phyloP scores from a whole-genome alignment of 108 stramenopile species.

The Asterionellopsis glacialis region DNA sequence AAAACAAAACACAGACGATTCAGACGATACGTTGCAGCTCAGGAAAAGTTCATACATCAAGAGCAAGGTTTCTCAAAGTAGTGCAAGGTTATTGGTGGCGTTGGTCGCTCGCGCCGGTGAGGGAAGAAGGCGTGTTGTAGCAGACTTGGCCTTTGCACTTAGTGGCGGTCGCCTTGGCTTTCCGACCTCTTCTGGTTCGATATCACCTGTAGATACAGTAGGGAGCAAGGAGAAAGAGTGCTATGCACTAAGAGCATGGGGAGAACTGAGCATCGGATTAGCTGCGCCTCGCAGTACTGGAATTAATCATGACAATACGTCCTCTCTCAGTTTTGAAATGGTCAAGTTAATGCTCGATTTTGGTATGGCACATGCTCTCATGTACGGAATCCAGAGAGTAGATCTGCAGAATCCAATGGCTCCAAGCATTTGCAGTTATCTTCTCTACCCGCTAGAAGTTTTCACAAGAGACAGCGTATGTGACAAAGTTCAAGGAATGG shows the following conservation, averaged over 20 bases:
- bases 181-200: not conserved
- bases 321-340: constrained; percentile 73
- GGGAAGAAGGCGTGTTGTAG: constrained; percentile 81
- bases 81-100: constrained; percentile 73
- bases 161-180: constrained; percentile 49
- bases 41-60: constrained; percentile 26
- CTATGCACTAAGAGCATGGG: constrained; percentile 76
- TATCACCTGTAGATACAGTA: not conserved
- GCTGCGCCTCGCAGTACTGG: constrained; percentile 71
- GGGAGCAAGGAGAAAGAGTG: constrained; percentile 21
- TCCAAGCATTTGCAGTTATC: constrained; percentile 40
- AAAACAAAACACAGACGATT: constrained; percentile 8
- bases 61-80: constrained; percentile 51
- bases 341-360: constrained; percentile 77
- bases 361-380: constrained; percentile 75
- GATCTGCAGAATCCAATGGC: constrained; percentile 80
- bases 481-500: constrained; percentile 50
- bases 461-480: constrained; percentile 64
- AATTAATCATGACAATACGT: constrained; percentile 50
- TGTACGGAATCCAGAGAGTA: constrained; percentile 68
- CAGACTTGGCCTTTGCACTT: constrained; percentile 79
- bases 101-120: constrained; percentile 90
- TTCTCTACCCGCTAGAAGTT: constrained; percentile 85
- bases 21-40: not conserved
- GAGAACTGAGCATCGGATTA: constrained; percentile 78